Evolutionary conservation across 768 basidiomycete genomes (phyloP).

Genomic region (Rhizopogon vinicolor): DNA sequence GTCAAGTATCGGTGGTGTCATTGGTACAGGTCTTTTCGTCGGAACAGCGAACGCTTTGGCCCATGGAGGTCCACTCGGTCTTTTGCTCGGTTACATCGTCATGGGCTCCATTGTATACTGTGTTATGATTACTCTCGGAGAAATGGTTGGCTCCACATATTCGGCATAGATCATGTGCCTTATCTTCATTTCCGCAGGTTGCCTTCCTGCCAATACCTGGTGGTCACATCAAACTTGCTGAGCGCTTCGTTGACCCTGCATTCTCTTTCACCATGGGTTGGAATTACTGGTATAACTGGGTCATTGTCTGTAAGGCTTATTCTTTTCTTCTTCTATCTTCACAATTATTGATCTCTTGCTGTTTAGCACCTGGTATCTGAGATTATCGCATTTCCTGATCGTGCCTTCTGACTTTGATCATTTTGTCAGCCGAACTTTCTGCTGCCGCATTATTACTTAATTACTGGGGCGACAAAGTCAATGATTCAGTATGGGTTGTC

Average conservation of each 20-base stretch:
- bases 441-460: conserved; percentile 68
- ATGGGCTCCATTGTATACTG: conserved; percentile 68
- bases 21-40: conserved; percentile 60
- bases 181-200: conserved; percentile 56
- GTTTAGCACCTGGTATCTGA: background rate
- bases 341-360: conserved; percentile 20
- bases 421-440: conserved; percentile 24
- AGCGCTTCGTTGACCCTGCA: conserved; percentile 77
- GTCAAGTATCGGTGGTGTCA: conserved; percentile 56
- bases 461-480: conserved; percentile 58
- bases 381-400: background rate
- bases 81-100: conserved; percentile 63
- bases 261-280: conserved; percentile 55
- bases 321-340: background rate
- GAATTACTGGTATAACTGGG: conserved; percentile 48
- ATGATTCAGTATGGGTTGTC: conserved; percentile 74
- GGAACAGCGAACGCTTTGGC: conserved; percentile 50
- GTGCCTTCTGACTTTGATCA: background rate
- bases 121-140: conserved; percentile 63
- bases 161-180: conserved; percentile 29
- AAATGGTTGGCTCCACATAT: conserved; percentile 71
- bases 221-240: conserved; percentile 76
- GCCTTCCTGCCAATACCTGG: conserved; percentile 76
- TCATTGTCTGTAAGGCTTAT: conserved; percentile 13
- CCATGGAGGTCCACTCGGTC: conserved; percentile 67